Base-by-base conservation (phyloP, 2,329 filamentous ascomycete species). In the Trichoderma hamatum region DNA sequence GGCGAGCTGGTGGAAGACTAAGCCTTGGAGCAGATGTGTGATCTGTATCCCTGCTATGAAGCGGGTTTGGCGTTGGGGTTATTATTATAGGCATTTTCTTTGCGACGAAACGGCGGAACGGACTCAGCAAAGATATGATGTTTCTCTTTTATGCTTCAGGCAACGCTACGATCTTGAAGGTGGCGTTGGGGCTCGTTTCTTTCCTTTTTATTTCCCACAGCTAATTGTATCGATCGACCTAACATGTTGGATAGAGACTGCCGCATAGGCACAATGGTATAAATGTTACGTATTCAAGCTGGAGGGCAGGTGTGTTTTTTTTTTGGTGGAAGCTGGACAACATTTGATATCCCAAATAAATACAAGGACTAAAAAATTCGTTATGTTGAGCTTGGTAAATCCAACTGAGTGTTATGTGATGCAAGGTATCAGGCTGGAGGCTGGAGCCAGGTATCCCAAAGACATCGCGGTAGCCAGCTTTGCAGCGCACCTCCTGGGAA, bases 1-100 rank as follows among this genome's bases (percentile, higher is more conserved):
- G 84, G 84, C 36, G 84, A 85, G 72, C 78, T 85, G 46, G 73
- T 80, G 36, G 80, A 82, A 69, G 77, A 79, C 43, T 78, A 68
- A 71, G 43, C 39, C 32, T 10, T 10, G 9, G 59, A 13, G n/a
- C 52, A 43, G 28, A 34, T 14, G 6, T n/a, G 16, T 24, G 32
- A 66, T 24, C 21, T 11, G 34, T 39, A 51, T 28, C 28, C 54
- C 43, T 51, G 28, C 16, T 26, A 49, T 16, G 39, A 34, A 28
- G 14, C 16, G 54, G 49, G n/a, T 66, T 46, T 30, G 67, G 67
- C 61, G 67, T 66, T 69, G 52, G 52, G 52, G 26, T 64, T 43
- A 26, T 14, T 56, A 63, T 36, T 14, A 55, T 14, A 30, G 63
- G 19, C 46, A 52, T 54, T 30, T 28, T 43, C 16, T 34, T 32